Evolutionary conservation across 768 basidiomycete species (phyloP).

Genomic region (Mycena vulgaris): DNA sequence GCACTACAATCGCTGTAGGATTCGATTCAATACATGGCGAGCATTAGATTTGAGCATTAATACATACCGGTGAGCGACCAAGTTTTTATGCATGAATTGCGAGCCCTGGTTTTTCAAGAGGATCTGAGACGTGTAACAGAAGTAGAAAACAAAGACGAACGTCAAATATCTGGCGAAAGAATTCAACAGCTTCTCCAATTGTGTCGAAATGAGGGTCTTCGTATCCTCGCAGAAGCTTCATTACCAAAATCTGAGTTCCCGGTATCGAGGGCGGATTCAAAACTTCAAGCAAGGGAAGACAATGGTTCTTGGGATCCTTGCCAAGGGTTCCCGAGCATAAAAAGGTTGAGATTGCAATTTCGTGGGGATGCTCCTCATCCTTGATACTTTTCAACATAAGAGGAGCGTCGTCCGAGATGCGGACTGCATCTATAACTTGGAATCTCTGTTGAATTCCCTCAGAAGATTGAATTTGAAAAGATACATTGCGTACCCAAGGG

Average conservation of each 20-base stretch:
- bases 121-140: too few relatives aligned
- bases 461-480: constrained; percentile 1
- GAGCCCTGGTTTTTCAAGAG: too few relatives aligned
- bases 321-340: constrained; percentile 40
- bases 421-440: not conserved
- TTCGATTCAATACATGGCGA: too few relatives aligned
- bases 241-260: constrained; percentile 41
- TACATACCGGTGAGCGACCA: constrained; percentile 35
- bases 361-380: constrained; percentile 27
- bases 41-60: too few relatives aligned
- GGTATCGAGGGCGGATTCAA: constrained; percentile 39
- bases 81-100: constrained; percentile 46
- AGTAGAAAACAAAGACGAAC: too few relatives aligned
- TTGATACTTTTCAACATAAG: not conserved
- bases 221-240: constrained; percentile 44
- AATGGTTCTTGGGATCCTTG: constrained; percentile 46
- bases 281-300: constrained; percentile 46
- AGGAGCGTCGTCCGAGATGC: not conserved
- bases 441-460: not conserved
- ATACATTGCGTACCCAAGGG: not conserved
- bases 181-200: too few relatives aligned
- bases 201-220: constrained; percentile 40
- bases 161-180: too few relatives aligned
- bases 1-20: too few relatives aligned
- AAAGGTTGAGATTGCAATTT: constrained; percentile 38